Evolutionary conservation across 1,139 yeast species (phyloP), one percentile per base, ranked within the genome.

Genomic region (Meyerozyma smithsonii): DNA sequence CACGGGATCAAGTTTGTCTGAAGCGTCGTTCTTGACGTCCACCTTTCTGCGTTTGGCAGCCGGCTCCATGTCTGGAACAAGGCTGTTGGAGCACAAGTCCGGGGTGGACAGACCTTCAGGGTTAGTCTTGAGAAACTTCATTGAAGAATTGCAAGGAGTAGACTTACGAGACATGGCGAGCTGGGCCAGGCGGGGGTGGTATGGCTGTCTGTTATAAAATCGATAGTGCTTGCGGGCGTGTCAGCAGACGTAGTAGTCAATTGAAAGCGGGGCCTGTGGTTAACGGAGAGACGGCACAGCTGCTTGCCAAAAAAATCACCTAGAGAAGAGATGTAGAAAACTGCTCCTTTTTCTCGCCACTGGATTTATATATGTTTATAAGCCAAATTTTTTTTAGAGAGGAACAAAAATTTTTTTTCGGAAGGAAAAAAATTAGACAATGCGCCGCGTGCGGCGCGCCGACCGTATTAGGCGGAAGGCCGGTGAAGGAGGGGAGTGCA

Each of bases 1-100:
- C 39, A 70, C 73, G 4, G 75, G 75, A 45, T 70, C 76, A 32
- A 69, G 64, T 42, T 53, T 62, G 45, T 67, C 72, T 16, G 58
- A 52, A 30, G 51, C 52, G 24, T 50, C 47, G 18, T 38, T 32
- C 4, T 24, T 18, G 33, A 20, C 26, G 35, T 46, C 46, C 42
- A 46, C 43, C 18, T 48, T 52, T 48, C 49, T 43, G 47, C 45
- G 55, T 46, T 48, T 53, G 36, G 44, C 20, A 15, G 12, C 34
- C 20, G 34, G 34, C 15, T 12, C 28, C 7, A 6, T 14, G 21
- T 28, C 26, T n/a, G 28, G 12, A 24, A 5, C 14, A 14, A 26
- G 16, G 11, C 12, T 5, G 28, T 10, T 30, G 18, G 32, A n/a
- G 8, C 26, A 18, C 32, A 28, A 28, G 32, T 28, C 32, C 34